Percentiles rank a stretch among this genome's conserved stretches.
phyloP scores from a whole-genome alignment of 352 stramenopile species.

The Peronospora destructor region DNA sequence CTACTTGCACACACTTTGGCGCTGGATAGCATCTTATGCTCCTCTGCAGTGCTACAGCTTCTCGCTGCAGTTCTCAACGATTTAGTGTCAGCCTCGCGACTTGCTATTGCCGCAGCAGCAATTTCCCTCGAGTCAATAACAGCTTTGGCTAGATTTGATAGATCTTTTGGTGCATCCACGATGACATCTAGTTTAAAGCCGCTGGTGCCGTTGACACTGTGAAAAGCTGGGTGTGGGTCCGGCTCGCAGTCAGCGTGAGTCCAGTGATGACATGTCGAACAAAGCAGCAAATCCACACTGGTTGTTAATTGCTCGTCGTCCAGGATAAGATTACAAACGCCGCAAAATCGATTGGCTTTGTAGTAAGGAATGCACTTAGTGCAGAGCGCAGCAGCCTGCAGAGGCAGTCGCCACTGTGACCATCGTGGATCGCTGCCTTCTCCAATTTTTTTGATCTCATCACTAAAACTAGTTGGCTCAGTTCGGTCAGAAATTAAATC shows the following conservation, averaged over 20 bases:
- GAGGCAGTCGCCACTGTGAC: conserved; percentile 67
- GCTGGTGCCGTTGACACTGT: conserved; percentile 21
- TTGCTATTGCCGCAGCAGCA: not conserved
- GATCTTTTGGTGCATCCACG: conserved; percentile 24
- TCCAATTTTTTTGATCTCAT: not conserved
- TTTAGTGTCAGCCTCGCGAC: conserved; percentile 11
- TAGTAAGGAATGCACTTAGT: conserved; percentile 56
- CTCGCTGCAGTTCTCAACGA: conserved; percentile 11
- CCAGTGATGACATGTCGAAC: conserved; percentile 72
- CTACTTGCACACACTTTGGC: conserved; percentile 6
- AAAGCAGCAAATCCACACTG: conserved; percentile 53
- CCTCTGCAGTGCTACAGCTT: conserved; percentile 23
- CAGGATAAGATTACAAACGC: conserved; percentile 54
- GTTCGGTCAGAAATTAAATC: not conserved
- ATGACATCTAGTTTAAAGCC: conserved; percentile 54
- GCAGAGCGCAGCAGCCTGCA: conserved; percentile 61
- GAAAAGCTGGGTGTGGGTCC: conserved; percentile 55
- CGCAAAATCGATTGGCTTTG: conserved; percentile 60
- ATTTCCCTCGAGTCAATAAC: conserved; percentile 1
- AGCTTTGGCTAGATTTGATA: conserved; percentile 1
- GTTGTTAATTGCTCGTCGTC: conserved; percentile 39
- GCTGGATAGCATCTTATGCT: conserved; percentile 13
- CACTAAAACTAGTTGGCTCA: not conserved
- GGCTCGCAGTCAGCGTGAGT: conserved; percentile 76
- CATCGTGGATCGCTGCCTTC: conserved; percentile 22